Conservation (phyloP, 176 grass and related monocot species). For the Avena insularis region DNA sequence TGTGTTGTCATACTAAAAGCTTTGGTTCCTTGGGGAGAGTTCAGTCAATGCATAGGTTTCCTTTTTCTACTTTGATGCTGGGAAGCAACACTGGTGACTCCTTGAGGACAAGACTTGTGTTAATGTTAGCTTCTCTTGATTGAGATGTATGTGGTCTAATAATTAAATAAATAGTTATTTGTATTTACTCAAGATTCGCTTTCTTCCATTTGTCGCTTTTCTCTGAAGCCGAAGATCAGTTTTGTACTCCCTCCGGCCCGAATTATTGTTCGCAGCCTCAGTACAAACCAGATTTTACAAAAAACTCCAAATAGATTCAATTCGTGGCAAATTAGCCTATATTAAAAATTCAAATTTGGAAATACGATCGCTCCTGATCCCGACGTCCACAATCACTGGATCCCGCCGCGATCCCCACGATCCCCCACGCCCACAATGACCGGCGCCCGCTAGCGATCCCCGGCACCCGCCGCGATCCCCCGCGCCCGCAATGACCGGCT, state of each 20-base stretch:
- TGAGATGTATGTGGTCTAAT: conserved; percentile 5
- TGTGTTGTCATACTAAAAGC: not conserved
- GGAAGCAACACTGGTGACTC: conserved; percentile 8
- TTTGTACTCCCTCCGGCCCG: not conserved
- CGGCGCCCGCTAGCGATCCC: no score
- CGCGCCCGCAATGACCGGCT: no score
- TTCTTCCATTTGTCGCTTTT: not conserved
- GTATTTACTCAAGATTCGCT: not conserved
- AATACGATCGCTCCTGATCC: no score
- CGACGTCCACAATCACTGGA: no score
- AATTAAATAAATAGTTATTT: not conserved
- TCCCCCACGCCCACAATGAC: no score
- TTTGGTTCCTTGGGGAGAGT: conserved; percentile 8
- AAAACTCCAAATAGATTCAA: no score
- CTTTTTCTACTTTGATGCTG: not conserved
- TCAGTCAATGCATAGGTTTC: conserved; percentile 1
- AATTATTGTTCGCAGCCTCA: no score
- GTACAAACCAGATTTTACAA: no score
- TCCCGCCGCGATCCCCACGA: no score
- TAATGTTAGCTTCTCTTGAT: conserved; percentile 9
- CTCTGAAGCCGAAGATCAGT: not conserved
- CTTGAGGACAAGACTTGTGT: not conserved
- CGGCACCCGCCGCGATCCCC: no score
- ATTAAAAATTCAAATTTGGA: no score
- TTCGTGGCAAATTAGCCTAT: no score